Evolutionary conservation across 441 rosid genomes (phyloP).

Genomic region (Corymbia calophylla): DNA sequence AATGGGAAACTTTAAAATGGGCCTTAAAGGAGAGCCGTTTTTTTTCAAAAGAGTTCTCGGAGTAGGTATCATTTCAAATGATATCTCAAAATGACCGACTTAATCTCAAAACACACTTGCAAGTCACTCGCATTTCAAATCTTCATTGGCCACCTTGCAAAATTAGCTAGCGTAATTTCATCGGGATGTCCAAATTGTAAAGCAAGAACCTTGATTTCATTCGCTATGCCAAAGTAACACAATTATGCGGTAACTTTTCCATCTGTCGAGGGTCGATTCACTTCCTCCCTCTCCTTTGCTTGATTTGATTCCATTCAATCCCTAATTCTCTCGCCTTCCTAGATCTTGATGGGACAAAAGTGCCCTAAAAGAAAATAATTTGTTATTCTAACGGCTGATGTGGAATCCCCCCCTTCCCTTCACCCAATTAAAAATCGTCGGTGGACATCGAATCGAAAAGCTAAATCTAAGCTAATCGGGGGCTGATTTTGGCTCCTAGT

Average conservation of each 20-base stretch:
- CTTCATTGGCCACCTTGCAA: not conserved
- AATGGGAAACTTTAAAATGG: not conserved
- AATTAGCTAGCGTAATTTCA: not conserved
- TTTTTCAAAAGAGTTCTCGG: accelerated
- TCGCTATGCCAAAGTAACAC: not conserved
- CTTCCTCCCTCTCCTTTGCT: not conserved
- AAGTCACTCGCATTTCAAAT: not conserved
- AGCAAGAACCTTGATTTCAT: not conserved
- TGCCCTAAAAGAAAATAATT: accelerated
- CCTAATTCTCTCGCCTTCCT: not conserved
- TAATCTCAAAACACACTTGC: accelerated
- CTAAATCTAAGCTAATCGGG: not conserved
- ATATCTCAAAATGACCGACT: accelerated
- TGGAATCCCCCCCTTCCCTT: not conserved
- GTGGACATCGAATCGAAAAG: not conserved
- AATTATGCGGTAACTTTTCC: not conserved
- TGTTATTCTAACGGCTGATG: not conserved
- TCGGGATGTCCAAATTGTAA: not conserved
- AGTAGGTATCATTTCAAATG: accelerated
- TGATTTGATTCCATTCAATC: not conserved
- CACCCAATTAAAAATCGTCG: not conserved
- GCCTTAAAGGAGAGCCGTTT: accelerated
- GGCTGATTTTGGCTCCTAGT: not conserved
- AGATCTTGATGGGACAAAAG: not conserved
- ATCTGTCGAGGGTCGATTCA: not conserved